These are phyloP conservation scores for Ephemerocybe angulata DNA, from an alignment of 768 basidiomycete genomes.

Conservation along the genomic window DNA sequence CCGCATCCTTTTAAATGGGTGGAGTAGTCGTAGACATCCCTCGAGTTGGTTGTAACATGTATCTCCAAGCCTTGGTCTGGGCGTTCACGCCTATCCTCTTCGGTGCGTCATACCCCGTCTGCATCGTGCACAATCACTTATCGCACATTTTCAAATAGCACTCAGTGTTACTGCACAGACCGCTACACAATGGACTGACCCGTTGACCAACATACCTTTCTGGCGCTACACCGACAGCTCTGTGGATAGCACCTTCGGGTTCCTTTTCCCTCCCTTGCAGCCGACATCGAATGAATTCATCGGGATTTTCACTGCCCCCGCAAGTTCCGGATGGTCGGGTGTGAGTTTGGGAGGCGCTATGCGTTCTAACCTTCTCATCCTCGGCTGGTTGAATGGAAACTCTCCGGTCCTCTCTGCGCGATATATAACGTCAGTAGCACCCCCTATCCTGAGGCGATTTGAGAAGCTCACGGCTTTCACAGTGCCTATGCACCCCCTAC, in stretches of 20 bases:
- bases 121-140: background rate
- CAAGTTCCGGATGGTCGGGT: slow-evolving; percentile 7
- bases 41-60: background rate
- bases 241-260: background rate
- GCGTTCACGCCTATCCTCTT: background rate
- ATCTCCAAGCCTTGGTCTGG: background rate
- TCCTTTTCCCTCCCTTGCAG: slow-evolving; percentile 4
- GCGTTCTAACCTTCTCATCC: slow-evolving; percentile 10
- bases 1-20: background rate
- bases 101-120: background rate
- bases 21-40: too few species aligned
- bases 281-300: slow-evolving; percentile 11
- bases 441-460: background rate
- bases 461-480: background rate
- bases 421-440: background rate
- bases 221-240: background rate
- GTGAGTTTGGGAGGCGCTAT: slow-evolving; percentile 11
- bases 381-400: slow-evolving; percentile 7
- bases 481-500: slow-evolving; percentile 4
- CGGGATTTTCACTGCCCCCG: slow-evolving; percentile 11
- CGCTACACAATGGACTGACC: slow-evolving; percentile 2
- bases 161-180: background rate
- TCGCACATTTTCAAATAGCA: background rate
- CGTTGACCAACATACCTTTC: slow-evolving; percentile 1
- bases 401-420: slow-evolving; percentile 2